A percentile compares a stretch with the other conserved stretches of the same genome.
These are phyloP conservation scores for Fusarium chuoi DNA, from an alignment of 2,329 filamentous ascomycete species.

Conservation along the genomic window DNA sequence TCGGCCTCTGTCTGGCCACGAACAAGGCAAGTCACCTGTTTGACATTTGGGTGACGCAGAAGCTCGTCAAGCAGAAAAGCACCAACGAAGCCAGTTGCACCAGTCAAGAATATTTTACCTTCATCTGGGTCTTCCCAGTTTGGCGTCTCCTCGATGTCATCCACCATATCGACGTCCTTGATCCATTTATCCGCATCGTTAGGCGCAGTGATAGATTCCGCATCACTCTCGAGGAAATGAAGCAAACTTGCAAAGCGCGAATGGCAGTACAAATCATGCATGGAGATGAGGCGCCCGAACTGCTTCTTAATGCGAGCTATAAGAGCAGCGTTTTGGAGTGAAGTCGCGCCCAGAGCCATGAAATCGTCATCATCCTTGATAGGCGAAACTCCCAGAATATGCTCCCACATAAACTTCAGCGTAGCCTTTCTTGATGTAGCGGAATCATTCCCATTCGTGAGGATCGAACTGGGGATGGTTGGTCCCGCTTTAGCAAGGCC, in stretches of 20 bases:
- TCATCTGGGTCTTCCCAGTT: not conserved
- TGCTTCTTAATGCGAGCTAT: constrained; percentile 1
- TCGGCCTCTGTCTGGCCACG: not conserved
- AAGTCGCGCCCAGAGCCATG: not conserved
- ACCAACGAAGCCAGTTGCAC: not conserved
- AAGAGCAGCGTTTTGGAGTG: constrained; percentile 1
- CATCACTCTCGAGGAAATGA: not conserved
- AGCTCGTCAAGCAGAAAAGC: not conserved
- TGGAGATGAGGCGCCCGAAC: not conserved
- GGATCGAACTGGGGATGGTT: too few species aligned
- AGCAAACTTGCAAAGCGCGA: not conserved
- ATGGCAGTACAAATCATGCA: constrained; percentile 6
- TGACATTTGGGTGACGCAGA: not conserved
- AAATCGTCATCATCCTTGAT: not conserved
- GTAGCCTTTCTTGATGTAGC: not conserved
- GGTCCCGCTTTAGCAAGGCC: not conserved
- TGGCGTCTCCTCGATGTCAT: not conserved
- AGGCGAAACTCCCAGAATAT: not conserved
- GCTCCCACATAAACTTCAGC: not conserved
- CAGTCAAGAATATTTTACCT: not conserved
- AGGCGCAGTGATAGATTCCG: not conserved
- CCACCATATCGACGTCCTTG: not conserved
- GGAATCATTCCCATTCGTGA: not conserved
- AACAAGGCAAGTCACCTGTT: not conserved
- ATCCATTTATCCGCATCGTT: constrained; percentile 1